These are phyloP conservation scores for Nannochloris sp. DNA, from an alignment of 139 green algal species.

Conservation along the genomic window DNA sequence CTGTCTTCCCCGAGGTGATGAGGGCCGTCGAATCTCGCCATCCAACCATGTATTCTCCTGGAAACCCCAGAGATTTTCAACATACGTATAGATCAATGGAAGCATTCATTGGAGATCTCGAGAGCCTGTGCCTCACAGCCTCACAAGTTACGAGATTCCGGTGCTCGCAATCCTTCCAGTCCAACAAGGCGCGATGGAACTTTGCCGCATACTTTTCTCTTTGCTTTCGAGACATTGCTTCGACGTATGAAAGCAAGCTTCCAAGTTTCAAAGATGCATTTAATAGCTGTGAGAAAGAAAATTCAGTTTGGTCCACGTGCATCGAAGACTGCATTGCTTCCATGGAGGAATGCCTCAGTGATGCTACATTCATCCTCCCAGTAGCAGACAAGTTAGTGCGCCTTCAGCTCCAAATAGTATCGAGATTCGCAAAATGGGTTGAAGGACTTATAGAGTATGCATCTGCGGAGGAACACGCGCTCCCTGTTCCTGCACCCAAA, in stretches of 20 bases:
- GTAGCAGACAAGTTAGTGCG: slow-evolving; percentile 74
- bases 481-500: no score
- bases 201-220: slow-evolving; percentile 86
- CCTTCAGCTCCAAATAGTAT: slow-evolving; percentile 69
- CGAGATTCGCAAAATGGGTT: slow-evolving; percentile 64
- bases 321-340: slow-evolving; percentile 8
- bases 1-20: slow-evolving; percentile 71
- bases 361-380: slow-evolving; percentile 56
- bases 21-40: slow-evolving; percentile 28
- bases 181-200: slow-evolving; percentile 81
- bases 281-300: not conserved
- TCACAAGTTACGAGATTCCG: slow-evolving; percentile 48
- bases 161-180: slow-evolving; percentile 29
- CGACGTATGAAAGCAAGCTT: slow-evolving; percentile 36
- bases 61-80: slow-evolving; percentile 73
- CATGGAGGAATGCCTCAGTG: slow-evolving; percentile 9
- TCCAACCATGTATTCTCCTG: slow-evolving; percentile 73
- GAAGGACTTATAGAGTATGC: not conserved
- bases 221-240: slow-evolving; percentile 65
- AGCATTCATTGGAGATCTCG: slow-evolving; percentile 48
- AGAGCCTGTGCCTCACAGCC: slow-evolving; percentile 15
- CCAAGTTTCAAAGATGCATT: not conserved
- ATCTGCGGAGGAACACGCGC: no score
- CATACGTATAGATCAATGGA: slow-evolving; percentile 61
- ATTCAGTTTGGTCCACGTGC: no score